Percentiles rank a stretch among this genome's conserved stretches.
Conservation (phyloP, 148 eudicot species). For the Agrostemma githago region DNA sequence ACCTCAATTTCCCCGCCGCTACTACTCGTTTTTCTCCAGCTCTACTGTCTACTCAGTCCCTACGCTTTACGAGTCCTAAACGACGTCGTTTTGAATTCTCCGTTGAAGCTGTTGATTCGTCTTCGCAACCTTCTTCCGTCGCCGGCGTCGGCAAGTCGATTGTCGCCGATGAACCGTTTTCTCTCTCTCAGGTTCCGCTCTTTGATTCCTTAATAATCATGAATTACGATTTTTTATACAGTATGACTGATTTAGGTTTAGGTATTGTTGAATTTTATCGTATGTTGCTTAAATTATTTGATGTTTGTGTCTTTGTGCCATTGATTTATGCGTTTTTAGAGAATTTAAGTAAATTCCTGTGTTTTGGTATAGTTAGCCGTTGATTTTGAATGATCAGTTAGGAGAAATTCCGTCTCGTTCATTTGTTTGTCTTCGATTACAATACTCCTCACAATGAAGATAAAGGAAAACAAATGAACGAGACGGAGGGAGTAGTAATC, state of each 20-base stretch:
- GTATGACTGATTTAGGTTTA: background rate
- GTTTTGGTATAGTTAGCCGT: background rate
- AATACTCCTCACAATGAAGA: no score
- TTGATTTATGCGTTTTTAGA: background rate
- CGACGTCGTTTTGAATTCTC: conserved; percentile 28
- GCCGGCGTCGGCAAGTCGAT: conserved; percentile 13
- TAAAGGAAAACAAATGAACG: no score
- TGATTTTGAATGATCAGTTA: background rate
- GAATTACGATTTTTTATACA: background rate
- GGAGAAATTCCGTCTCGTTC: background rate
- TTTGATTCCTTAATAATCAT: no score
- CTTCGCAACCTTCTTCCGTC: conserved; percentile 43
- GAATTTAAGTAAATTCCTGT: background rate
- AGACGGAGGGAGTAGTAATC: no score
- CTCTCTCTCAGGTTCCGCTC: conserved; percentile 58
- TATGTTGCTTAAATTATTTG: background rate
- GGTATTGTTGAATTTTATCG: background rate
- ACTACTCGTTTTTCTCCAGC: conserved; percentile 4
- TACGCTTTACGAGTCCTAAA: conserved; percentile 14
- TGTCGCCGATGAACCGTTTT: conserved; percentile 53
- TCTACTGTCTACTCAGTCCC: background rate
- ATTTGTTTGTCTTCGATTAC: no score
- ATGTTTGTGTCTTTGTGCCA: background rate
- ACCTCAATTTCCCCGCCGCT: background rate
- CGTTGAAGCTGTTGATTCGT: conserved; percentile 67